Conservation (phyloP, 805 yeast species). For the Schizosaccharomyces octosporus region DNA sequence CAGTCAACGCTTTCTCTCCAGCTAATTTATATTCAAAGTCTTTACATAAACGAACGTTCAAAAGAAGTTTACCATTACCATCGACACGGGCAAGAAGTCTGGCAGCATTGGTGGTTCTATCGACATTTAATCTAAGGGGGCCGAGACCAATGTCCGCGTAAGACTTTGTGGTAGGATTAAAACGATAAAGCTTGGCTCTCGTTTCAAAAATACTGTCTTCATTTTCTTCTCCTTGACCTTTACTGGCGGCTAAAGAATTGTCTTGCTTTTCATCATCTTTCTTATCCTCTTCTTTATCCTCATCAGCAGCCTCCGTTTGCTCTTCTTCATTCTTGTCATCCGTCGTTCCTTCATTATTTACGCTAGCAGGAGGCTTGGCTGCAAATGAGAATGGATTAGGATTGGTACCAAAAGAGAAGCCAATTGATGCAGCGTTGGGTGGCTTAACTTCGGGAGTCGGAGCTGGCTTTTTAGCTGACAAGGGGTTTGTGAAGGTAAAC, state of each 20-base stretch:
- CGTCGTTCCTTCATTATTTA: background rate
- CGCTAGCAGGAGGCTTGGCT: background rate
- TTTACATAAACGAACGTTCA: background rate
- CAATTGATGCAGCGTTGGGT: background rate
- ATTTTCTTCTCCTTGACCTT: conserved; percentile 3
- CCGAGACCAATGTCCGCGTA: conserved; percentile 1
- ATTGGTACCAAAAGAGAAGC: background rate
- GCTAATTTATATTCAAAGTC: background rate
- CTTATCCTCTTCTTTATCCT: background rate
- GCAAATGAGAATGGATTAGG: background rate
- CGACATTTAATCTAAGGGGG: background rate
- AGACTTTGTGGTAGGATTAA: background rate
- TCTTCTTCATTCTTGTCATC: background rate
- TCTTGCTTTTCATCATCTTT: background rate
- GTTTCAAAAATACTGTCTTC: background rate
- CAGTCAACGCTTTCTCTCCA: background rate
- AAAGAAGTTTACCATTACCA: background rate
- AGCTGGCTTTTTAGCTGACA: background rate
- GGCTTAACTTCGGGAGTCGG: background rate
- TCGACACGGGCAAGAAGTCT: conserved; percentile 2
- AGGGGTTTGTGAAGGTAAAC: conserved; percentile 1
- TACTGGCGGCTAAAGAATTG: background rate
- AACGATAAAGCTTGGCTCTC: background rate
- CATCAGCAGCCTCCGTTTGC: background rate
- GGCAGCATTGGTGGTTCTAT: background rate